Base-by-base conservation (phyloP, 2,329 filamentous ascomycete species). In the Cyanodermella asteris region DNA sequence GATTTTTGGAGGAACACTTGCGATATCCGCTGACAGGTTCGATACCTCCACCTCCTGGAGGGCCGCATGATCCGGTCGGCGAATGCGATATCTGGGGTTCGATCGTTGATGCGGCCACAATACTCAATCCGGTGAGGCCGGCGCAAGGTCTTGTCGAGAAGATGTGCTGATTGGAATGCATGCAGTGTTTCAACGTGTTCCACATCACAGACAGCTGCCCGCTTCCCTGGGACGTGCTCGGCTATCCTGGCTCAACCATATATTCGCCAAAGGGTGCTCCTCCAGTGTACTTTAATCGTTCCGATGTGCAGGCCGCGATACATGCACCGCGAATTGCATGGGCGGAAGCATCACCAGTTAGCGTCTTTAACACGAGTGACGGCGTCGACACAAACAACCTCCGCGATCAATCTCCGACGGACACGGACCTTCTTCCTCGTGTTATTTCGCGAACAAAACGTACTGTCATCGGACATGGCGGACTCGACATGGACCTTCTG, bases 101-200 rank as follows among this genome's bases (percentile, higher is more conserved):
- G 12, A 60, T 76, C 16, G 51, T 51, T 36, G 35, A 53, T 0
- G 70, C 65, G 15, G 59, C 60, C 6, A 32, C 53, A 4, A 39
- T 51, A 1, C 45, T 64, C 18, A 87, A 87, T 48, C 77, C 77
- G n/a, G n/a, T n/a, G n/a, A n/a, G n/a, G n/a, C n/a, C n/a, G n/a
- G n/a, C n/a, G n/a, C n/a, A n/a, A n/a, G n/a, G n/a, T n/a, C n/a
- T n/a, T n/a, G n/a, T n/a, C n/a, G n/a, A n/a, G n/a, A n/a, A n/a
- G n/a, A n/a, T n/a, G n/a, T n/a, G n/a, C n/a, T n/a, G n/a, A n/a
- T n/a, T n/a, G n/a, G n/a, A n/a, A n/a, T n/a, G n/a, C n/a, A n/a
- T n/a, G n/a, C n/a, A n/a, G 0, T 87, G 78, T 51, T 90, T 71
- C 47, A 64, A 74, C 41, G 51, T 71, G 5, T 78, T 77, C 45